Conservation (phyloP, 768 basidiomycete genomes). For the Flagelloscypha sp. region DNA sequence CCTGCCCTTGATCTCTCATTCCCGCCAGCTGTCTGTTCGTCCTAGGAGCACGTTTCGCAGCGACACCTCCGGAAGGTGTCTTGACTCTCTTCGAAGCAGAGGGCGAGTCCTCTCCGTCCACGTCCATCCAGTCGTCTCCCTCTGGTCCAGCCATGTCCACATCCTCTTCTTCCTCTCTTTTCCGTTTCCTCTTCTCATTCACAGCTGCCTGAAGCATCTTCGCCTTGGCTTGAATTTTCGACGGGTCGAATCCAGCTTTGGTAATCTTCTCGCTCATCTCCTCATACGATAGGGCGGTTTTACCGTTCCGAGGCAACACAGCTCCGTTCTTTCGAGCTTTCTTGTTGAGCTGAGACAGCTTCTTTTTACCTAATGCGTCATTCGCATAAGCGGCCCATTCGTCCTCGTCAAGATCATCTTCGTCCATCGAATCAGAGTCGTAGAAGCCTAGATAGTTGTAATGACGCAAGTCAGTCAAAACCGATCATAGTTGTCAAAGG, state of each 20-base stretch:
- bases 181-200: conserved; percentile 64
- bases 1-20: conserved; percentile 75
- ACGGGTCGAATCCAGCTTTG: conserved; percentile 86
- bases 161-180: conserved; percentile 44
- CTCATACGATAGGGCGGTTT: conserved; percentile 55
- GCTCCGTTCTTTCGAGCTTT: conserved; percentile 82
- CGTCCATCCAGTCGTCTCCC: conserved; percentile 41
- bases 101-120: conserved; percentile 41
- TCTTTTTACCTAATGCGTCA: conserved; percentile 53
- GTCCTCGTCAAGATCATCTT: conserved; percentile 60
- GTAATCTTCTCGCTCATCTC: conserved; percentile 78
- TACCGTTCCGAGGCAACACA: conserved; percentile 69
- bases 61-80: conserved; percentile 49
- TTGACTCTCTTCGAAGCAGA: conserved; percentile 57
- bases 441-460: not conserved
- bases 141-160: conserved; percentile 52
- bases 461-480: conserved; percentile 1
- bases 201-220: conserved; percentile 65
- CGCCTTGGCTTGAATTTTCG: conserved; percentile 83
- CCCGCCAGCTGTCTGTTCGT: conserved; percentile 73
- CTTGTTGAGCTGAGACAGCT: conserved; percentile 69
- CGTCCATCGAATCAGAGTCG: conserved; percentile 8
- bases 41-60: conserved; percentile 49
- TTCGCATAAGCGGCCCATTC: conserved; percentile 67
- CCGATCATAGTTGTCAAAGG: no score